These are phyloP conservation scores for Lanmaoa rubissima DNA, from an alignment of 768 basidiomycete genomes.

Conservation along the genomic window DNA sequence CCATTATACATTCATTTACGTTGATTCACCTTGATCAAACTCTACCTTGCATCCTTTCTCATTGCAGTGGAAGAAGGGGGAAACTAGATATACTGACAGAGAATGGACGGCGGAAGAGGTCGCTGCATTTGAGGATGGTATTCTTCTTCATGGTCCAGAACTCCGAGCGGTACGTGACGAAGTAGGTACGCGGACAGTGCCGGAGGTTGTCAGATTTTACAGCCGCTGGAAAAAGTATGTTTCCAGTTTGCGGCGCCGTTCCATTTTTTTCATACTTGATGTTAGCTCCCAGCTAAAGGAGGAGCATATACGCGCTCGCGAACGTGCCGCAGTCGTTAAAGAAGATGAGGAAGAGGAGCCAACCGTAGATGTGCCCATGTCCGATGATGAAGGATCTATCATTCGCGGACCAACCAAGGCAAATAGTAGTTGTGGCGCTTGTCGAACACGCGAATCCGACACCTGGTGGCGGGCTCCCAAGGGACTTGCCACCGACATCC, in stretches of 20 bases:
- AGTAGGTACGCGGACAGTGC: constrained; percentile 62
- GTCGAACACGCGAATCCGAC: constrained; percentile 74
- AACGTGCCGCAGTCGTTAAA: constrained; percentile 33
- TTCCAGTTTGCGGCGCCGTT: neutral
- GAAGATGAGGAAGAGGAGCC: constrained; percentile 27
- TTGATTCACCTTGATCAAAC: constrained; percentile 10
- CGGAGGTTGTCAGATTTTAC: constrained; percentile 82
- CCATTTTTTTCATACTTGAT: constrained; percentile 10
- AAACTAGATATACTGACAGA: constrained; percentile 64
- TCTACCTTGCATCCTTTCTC: neutral
- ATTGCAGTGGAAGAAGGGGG: constrained; percentile 69
- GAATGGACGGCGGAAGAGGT: constrained; percentile 71
- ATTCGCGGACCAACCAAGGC: constrained; percentile 54
- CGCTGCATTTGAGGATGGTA: constrained; percentile 74
- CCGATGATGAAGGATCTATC: constrained; percentile 79
- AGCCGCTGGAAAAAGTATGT: constrained; percentile 82
- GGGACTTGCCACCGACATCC: constrained; percentile 69
- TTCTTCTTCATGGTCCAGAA: constrained; percentile 71
- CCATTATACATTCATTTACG: constrained; percentile 5
- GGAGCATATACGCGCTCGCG: constrained; percentile 55
- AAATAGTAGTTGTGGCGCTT: constrained; percentile 73
- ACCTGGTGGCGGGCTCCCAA: constrained; percentile 94
- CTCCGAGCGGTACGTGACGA: constrained; percentile 77
- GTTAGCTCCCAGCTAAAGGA: constrained; percentile 64
- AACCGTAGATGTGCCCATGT: constrained; percentile 30